phyloP scores from a whole-genome alignment of 345 rosid genomes.

The Eutrema yunnanense region DNA sequence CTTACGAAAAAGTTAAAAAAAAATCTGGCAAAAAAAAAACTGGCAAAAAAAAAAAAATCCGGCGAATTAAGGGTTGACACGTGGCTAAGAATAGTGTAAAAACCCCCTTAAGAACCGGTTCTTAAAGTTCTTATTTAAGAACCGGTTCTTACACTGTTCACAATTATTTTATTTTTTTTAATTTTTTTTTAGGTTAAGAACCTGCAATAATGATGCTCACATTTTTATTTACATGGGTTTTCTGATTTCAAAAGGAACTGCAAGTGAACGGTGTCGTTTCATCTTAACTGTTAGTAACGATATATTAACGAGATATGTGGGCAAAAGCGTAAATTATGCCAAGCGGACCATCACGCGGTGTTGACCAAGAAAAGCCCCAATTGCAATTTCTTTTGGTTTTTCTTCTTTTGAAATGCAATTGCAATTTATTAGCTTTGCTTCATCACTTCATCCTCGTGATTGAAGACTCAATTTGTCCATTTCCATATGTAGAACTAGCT shows the following conservation, averaged over 20 bases:
- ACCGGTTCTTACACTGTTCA: no score
- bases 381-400: background rate
- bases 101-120: no score
- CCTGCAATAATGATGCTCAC: no score
- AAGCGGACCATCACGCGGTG: background rate
- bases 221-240: no score
- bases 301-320: background rate
- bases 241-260: background rate
- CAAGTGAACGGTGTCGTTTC: background rate
- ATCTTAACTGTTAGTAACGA: background rate
- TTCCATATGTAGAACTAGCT: background rate
- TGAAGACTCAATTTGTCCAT: background rate
- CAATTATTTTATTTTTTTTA: no score
- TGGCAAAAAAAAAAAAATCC: no score
- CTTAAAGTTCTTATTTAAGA: no score
- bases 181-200: no score
- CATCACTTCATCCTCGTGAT: constrained; percentile 24
- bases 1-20: no score
- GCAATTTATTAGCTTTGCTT: background rate
- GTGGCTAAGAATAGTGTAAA: no score
- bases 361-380: constrained; percentile 19
- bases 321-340: background rate
- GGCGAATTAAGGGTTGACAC: no score
- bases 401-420: background rate
- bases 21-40: no score